Evolutionary conservation across 2,329 filamentous ascomycete genomes (phyloP), one percentile per base, ranked within the genome.

Genomic region (Elsinoe australis): DNA sequence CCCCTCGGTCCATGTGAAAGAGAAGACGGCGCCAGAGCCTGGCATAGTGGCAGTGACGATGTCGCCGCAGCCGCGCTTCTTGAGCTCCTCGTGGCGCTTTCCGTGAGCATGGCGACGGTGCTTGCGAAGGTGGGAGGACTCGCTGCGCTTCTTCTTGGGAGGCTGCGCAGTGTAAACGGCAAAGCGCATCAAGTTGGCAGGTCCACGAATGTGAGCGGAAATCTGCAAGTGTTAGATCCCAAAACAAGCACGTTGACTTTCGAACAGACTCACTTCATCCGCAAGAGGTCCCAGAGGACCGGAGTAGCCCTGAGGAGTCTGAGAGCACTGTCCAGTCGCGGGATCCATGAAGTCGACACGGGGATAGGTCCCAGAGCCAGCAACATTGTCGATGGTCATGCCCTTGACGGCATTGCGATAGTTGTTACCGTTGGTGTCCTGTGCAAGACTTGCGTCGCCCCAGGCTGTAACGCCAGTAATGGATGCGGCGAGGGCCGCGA

Each of bases 201-300:
- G 84, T 2, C 85, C 85, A 55, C 84, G 80, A 59, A 88, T 72
- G 61, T 87, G 81, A 53, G 86, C 64, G 1, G 83, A 85, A 22
- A 88, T 70, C 83, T 87, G 51, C 0, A 14, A n/a, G 17, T 15
- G 31, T 53, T 28, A 50, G 22, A 6, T 19, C 39, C 22, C 10
- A 24, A 18, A 15, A 19, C 21, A 9, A 12, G 12, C 3, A n/a
- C 26, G 26, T 7, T 29, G 14, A 2, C 7, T 15, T 21, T 6
- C 9, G 15, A 4, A 14, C n/a, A 24, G n/a, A 64, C 78, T 65
- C 68, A 87, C 83, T 67, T 83, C 83, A 61, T 84, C 79, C 52
- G 84, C 73, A 26, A 87, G 71, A 5, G 85, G 84, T 21, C 81
- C 75, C 45, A 86, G 67, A 32, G 74, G 69, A 10, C 83, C 83